Conservation (phyloP, 345 rosid species). For the Citrus unshiu region DNA sequence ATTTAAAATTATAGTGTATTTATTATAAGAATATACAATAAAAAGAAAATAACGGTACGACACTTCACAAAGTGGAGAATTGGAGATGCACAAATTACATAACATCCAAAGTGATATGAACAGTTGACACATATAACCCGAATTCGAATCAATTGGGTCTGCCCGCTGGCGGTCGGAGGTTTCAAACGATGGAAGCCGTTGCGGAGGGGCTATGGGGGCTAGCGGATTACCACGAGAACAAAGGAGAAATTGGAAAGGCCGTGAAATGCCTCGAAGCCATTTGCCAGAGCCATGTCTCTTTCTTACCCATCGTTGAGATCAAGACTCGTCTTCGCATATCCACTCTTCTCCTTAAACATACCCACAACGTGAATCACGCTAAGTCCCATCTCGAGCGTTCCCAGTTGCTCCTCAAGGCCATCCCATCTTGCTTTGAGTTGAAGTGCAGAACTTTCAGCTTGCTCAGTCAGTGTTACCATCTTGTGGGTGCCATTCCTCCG, state of each 20-base stretch:
- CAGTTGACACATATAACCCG: too few species aligned
- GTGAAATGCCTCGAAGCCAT: constrained; percentile 90
- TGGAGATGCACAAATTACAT: too few species aligned
- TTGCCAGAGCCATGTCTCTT: constrained; percentile 67
- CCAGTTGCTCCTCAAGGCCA: constrained; percentile 63
- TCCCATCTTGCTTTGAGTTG: constrained; percentile 84
- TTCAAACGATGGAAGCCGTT: constrained; percentile 53
- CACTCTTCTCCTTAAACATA: constrained; percentile 72
- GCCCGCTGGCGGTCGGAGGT: background rate
- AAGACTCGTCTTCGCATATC: constrained; percentile 86
- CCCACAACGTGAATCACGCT: constrained; percentile 79
- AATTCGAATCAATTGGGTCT: background rate
- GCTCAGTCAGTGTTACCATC: constrained; percentile 90
- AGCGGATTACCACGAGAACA: constrained; percentile 75
- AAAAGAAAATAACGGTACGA: too few species aligned
- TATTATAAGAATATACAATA: too few species aligned
- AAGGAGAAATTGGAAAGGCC: constrained; percentile 67
- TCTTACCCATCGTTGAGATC: constrained; percentile 80
- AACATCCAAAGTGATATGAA: too few species aligned
- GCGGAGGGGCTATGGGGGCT: constrained; percentile 95
- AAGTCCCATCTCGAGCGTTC: constrained; percentile 91
- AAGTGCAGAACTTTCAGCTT: constrained; percentile 77
- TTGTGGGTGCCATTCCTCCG: constrained; percentile 76
- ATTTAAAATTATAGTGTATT: too few species aligned
- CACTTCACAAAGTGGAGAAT: too few species aligned